phyloP scores from a whole-genome alignment of 441 rosid species.

The Brassica balearica region DNA sequence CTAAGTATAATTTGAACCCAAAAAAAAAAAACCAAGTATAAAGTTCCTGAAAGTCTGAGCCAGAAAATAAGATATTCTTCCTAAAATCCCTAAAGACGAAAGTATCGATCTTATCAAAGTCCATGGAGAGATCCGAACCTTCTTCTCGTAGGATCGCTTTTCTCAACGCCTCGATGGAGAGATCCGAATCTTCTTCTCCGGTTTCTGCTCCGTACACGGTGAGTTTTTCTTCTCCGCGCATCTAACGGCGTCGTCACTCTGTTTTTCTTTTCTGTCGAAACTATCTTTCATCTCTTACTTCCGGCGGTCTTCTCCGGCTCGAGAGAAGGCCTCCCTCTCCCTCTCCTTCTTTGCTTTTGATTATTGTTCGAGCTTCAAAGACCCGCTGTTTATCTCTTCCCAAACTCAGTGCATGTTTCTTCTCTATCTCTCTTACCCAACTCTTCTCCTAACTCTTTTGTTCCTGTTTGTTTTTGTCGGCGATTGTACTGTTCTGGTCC shows the following conservation, averaged over 20 bases:
- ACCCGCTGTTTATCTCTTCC: not conserved
- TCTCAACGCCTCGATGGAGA: not conserved
- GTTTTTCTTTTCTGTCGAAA: not conserved
- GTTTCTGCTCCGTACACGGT: not conserved
- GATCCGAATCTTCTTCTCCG: not conserved
- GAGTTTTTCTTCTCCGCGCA: not conserved
- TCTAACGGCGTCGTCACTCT: not conserved
- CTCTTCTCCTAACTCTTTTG: not conserved
- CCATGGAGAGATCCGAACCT: not conserved
- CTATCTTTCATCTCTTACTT: not conserved
- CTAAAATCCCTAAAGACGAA: not conserved
- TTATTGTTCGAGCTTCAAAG: not conserved
- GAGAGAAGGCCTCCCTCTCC: slow-evolving; percentile 3
- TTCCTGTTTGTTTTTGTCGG: not conserved
- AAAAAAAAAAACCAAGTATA: no score
- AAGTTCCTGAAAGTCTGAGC: not conserved
- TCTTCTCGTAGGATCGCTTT: not conserved
- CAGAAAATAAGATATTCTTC: not conserved
- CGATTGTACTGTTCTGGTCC: no score
- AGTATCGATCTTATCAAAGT: not conserved
- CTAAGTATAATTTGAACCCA: no score
- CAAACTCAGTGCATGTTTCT: not conserved
- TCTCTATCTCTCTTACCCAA: not conserved
- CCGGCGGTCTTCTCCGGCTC: not conserved
- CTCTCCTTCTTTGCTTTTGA: not conserved